These are phyloP conservation scores for Fraxinus sp. DNA, from an alignment of 305 asterid species.

Conservation along the genomic window DNA sequence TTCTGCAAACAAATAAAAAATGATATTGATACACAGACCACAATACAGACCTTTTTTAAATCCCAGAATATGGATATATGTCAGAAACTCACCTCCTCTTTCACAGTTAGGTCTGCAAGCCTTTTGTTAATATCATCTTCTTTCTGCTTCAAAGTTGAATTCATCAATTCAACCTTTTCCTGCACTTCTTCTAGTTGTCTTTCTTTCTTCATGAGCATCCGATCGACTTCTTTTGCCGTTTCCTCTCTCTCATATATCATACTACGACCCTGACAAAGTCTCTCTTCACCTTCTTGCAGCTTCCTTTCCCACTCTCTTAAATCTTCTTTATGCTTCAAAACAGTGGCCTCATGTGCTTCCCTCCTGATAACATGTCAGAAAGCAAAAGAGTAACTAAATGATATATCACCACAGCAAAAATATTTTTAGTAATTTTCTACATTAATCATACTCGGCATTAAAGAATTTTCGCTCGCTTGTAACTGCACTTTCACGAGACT, in stretches of 20 bases:
- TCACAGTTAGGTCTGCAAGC: constrained; percentile 42
- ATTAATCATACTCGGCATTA: constrained; percentile 62
- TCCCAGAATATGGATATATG: not conserved
- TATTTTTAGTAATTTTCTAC: not conserved
- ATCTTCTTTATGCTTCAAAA: constrained; percentile 66
- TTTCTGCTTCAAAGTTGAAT: constrained; percentile 49
- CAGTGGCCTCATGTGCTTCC: constrained; percentile 61
- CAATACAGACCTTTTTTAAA: not conserved
- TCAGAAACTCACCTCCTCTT: constrained; percentile 70
- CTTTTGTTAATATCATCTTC: constrained; percentile 55
- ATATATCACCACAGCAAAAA: constrained; percentile 1
- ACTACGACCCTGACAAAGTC: constrained; percentile 64
- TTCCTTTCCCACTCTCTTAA: constrained; percentile 69
- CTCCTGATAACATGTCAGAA: constrained; percentile 43
- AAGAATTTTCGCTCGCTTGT: constrained; percentile 71
- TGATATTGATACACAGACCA: not conserved
- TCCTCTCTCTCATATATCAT: constrained; percentile 73
- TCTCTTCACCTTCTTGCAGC: constrained; percentile 86
- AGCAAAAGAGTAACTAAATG: not conserved
- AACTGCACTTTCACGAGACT: constrained; percentile 71
- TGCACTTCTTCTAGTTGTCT: constrained; percentile 53
- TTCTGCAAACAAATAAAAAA: constrained; percentile 47
- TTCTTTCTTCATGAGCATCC: constrained; percentile 56
- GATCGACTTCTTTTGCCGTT: constrained; percentile 45
- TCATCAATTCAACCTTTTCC: constrained; percentile 47